Percentiles rank a stretch among this genome's conserved stretches.
These are phyloP conservation scores for Taxillus chinensis DNA, from an alignment of 164 flowering plant species.

Conservation along the genomic window DNA sequence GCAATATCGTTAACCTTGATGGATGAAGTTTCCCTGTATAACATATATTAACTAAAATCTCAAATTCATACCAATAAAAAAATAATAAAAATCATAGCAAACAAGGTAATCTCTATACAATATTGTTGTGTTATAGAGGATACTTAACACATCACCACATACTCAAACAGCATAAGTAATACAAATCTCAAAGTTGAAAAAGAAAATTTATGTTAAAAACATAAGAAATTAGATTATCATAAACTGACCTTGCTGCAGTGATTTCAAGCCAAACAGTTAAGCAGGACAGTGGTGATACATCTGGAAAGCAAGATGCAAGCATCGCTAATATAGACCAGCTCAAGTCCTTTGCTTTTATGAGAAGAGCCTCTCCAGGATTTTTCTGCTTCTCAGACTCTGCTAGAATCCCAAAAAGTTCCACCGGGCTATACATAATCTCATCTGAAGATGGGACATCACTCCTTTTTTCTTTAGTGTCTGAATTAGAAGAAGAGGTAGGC, in stretches of 20 bases:
- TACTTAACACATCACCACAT: neutral
- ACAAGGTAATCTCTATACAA: neutral
- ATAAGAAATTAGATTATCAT: constrained; percentile 3
- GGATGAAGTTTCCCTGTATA: constrained; percentile 78
- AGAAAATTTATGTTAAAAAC: neutral
- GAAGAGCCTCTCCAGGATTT: constrained; percentile 76
- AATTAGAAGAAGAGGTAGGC: constrained; percentile 25
- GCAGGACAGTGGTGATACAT: constrained; percentile 78
- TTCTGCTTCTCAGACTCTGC: constrained; percentile 84
- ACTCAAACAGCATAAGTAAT: neutral
- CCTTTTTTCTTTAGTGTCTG: constrained; percentile 24
- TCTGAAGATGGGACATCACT: constrained; percentile 25
- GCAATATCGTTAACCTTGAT: constrained; percentile 86
- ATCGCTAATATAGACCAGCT: constrained; percentile 92
- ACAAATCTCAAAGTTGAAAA: neutral
- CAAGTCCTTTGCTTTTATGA: constrained; percentile 71
- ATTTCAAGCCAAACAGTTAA: constrained; percentile 96
- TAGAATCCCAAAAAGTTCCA: constrained; percentile 77
- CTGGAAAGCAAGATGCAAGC: constrained; percentile 92
- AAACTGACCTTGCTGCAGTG: constrained; percentile 81
- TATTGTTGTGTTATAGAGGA: neutral
- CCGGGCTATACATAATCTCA: constrained; percentile 37
- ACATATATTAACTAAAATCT: constrained; percentile 10
- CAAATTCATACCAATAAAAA: neutral
- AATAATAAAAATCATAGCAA: neutral